Percentiles rank a stretch among this genome's conserved stretches.
These are phyloP conservation scores for Aspergillus nidulans DNA, from an alignment of 495 filamentous ascomycete species.

Conservation along the genomic window DNA sequence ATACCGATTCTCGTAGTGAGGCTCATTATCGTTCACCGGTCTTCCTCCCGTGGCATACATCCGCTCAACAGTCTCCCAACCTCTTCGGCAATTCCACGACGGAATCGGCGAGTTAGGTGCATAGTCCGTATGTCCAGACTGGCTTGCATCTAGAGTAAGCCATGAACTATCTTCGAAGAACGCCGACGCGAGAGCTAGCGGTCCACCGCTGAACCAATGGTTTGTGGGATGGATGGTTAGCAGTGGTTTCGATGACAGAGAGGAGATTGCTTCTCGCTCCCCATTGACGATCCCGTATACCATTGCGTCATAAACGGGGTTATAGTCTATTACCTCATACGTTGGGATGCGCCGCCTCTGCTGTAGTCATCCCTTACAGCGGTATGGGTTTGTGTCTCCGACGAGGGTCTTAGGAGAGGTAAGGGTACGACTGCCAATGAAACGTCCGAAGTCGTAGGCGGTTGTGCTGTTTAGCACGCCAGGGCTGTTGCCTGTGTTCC, in stretches of 20 bases:
- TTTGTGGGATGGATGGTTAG: conserved; percentile 7
- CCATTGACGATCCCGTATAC: neutral
- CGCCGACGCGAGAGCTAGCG: neutral
- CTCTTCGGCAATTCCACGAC: conserved; percentile 10
- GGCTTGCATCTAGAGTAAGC: conserved; percentile 6
- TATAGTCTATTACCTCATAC: neutral
- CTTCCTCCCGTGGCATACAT: conserved; percentile 7
- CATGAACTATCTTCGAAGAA: conserved; percentile 3
- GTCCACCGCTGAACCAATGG: conserved; percentile 8
- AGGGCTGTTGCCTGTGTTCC: neutral
- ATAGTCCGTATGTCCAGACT: conserved; percentile 6
- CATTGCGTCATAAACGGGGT: conserved; percentile 4
- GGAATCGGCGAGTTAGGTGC: conserved; percentile 7
- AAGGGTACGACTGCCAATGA: conserved; percentile 3
- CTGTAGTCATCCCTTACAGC: neutral
- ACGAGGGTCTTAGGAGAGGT: conserved; percentile 7
- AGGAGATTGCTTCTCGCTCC: neutral
- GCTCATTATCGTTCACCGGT: conserved; percentile 6
- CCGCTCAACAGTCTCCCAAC: conserved; percentile 7
- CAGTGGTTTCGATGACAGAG: neutral
- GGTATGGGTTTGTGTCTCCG: neutral
- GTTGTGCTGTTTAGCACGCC: neutral
- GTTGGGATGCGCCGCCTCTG: neutral
- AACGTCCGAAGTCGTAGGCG: neutral
- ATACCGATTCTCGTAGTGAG: conserved; percentile 11